These are phyloP conservation scores for Selaginella moellendorffii DNA, from an alignment of 75 land plant species.

Conservation along the genomic window DNA sequence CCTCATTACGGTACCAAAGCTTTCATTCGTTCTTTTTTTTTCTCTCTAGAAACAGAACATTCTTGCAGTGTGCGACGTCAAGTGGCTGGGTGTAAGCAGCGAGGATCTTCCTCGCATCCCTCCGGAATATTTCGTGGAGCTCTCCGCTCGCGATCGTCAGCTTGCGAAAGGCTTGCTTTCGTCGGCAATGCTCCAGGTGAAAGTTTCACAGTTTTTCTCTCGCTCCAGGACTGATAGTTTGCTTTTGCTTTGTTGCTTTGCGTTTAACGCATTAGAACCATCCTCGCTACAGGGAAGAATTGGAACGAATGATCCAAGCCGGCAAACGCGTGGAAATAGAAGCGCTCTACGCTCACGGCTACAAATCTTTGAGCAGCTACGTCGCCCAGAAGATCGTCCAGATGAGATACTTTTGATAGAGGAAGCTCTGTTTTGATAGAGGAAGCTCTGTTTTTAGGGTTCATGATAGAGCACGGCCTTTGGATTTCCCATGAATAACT, in stretches of 20 bases:
- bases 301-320: constrained; percentile 45
- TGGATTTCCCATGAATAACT: too few species aligned
- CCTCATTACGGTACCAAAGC: constrained; percentile 56
- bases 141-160: constrained; percentile 49
- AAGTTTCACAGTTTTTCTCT: background rate
- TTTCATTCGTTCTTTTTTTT: background rate
- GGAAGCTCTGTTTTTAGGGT: too few species aligned
- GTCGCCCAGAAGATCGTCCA: constrained; percentile 62
- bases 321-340: constrained; percentile 63
- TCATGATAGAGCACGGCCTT: too few species aligned
- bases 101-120: constrained; percentile 48
- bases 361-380: constrained; percentile 52
- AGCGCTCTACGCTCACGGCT: constrained; percentile 81
- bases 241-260: background rate
- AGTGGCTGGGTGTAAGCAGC: constrained; percentile 73
- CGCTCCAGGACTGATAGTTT: background rate
- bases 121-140: constrained; percentile 28
- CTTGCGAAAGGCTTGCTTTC: constrained; percentile 61
- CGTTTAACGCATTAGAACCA: too few species aligned
- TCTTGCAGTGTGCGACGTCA: constrained; percentile 73
- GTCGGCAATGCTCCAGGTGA: constrained; percentile 65
- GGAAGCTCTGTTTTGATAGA: too few species aligned
- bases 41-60: background rate
- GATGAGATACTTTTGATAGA: constrained; percentile 45
- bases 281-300: constrained; percentile 48